Conservation (phyloP, 225 moss, liverwort and hornwort species). For the Bryoerythrophyllum caledonicum region DNA sequence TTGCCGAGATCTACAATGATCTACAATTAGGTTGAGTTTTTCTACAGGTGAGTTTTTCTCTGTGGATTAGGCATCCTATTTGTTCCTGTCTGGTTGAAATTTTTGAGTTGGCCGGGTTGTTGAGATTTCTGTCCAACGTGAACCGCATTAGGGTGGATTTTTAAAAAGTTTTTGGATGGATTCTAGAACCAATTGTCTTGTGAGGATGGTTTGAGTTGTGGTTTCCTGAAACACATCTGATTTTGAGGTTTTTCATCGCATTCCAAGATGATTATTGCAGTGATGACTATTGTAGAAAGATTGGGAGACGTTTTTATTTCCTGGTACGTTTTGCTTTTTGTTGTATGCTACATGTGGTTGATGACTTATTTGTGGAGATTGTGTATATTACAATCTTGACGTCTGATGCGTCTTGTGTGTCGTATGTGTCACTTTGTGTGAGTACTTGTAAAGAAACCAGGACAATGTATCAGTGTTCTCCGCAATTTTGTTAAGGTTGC, state of each 20-base stretch:
- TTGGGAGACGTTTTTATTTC: slow-evolving; percentile 78
- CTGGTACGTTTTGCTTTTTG: slow-evolving; percentile 45
- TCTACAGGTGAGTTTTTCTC: slow-evolving; percentile 75
- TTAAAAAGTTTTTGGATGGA: not conserved
- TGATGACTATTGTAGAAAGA: slow-evolving; percentile 73
- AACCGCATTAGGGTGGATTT: not conserved
- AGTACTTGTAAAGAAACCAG: not conserved
- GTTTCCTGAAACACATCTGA: not conserved
- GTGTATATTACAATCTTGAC: not conserved
- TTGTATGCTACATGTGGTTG: not conserved
- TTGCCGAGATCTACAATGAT: too few relatives aligned
- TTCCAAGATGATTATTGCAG: slow-evolving; percentile 85
- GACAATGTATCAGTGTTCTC: not conserved
- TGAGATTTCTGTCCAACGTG: not conserved
- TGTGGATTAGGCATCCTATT: not conserved
- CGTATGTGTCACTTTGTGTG: not conserved
- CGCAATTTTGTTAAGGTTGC: not conserved
- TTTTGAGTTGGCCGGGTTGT: not conserved
- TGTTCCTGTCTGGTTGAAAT: not conserved
- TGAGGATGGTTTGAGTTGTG: not conserved
- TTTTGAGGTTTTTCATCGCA: not conserved
- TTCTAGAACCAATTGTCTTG: not conserved
- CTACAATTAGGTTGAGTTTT: too few relatives aligned
- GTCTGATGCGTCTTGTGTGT: not conserved
- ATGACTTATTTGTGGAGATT: not conserved